These are phyloP conservation scores for Dactylorhiza incarnata DNA, from an alignment of 106 monocot genomes.

Conservation along the genomic window DNA sequence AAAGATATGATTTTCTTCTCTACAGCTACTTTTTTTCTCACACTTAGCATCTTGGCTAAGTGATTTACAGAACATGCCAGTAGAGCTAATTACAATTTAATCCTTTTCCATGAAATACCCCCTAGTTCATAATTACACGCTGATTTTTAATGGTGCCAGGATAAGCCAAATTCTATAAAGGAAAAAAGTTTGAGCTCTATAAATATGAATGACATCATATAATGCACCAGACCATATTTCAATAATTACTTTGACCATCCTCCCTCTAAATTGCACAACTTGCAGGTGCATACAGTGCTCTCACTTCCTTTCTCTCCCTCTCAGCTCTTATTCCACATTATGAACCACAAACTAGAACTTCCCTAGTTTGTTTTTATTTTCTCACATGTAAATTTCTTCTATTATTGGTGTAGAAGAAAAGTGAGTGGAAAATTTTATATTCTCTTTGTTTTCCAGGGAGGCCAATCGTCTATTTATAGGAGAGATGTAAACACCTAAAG, in stretches of 20 bases:
- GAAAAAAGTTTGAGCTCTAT: too few relatives aligned
- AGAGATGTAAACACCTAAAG: too few relatives aligned
- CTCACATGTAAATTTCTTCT: not conserved
- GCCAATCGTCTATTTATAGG: too few relatives aligned
- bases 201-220: not conserved
- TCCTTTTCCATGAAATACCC: too few relatives aligned
- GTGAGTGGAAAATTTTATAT: too few relatives aligned
- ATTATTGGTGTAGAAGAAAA: too few relatives aligned
- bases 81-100: not conserved
- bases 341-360: not conserved
- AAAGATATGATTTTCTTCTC: not conserved
- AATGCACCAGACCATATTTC: not conserved
- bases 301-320: not conserved
- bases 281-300: not conserved
- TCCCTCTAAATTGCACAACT: not conserved
- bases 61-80: not conserved
- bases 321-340: not conserved
- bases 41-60: not conserved
- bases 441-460: too few relatives aligned
- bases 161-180: too few relatives aligned
- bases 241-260: not conserved
- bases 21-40: not conserved
- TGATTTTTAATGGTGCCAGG: too few relatives aligned
- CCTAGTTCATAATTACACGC: too few relatives aligned
- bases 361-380: not conserved